These are phyloP conservation scores for Melaleuca alternifolia DNA, from an alignment of 345 rosid genomes.

Conservation along the genomic window DNA sequence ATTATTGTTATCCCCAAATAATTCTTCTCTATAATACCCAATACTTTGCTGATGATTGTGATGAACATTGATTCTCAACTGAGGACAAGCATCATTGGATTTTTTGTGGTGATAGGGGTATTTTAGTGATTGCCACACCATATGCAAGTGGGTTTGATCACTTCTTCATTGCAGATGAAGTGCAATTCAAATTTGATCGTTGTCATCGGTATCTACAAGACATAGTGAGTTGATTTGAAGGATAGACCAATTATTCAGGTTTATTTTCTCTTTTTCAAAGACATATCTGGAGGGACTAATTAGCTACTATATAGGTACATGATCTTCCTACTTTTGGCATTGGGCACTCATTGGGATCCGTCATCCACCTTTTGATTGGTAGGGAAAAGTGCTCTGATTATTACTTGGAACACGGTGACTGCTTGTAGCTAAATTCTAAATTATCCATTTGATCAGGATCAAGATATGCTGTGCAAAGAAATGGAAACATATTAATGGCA, in stretches of 20 bases:
- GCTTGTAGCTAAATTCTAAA: not conserved
- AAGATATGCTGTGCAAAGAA: slow-evolving; percentile 88
- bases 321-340: slow-evolving; percentile 94
- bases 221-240: slow-evolving; percentile 34
- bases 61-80: not conserved
- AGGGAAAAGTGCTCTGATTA: not conserved
- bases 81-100: not conserved
- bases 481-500: slow-evolving; percentile 78
- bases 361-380: slow-evolving; percentile 97
- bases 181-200: slow-evolving; percentile 86
- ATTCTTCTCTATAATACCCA: not conserved
- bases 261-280: not conserved
- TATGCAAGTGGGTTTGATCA: slow-evolving; percentile 96
- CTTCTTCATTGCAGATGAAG: slow-evolving; percentile 93
- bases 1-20: not conserved
- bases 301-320: slow-evolving; percentile 35
- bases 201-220: slow-evolving; percentile 68
- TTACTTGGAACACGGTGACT: not conserved
- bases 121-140: slow-evolving; percentile 93
- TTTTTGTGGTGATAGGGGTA: slow-evolving; percentile 49
- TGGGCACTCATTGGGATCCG: slow-evolving; percentile 93
- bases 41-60: not conserved
- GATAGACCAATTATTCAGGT: not conserved
- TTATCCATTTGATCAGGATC: slow-evolving; percentile 47
- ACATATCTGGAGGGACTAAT: not conserved